These are phyloP conservation scores for Penicillium fuscoglaucum DNA, from an alignment of 2,329 filamentous ascomycete species.

Conservation along the genomic window DNA sequence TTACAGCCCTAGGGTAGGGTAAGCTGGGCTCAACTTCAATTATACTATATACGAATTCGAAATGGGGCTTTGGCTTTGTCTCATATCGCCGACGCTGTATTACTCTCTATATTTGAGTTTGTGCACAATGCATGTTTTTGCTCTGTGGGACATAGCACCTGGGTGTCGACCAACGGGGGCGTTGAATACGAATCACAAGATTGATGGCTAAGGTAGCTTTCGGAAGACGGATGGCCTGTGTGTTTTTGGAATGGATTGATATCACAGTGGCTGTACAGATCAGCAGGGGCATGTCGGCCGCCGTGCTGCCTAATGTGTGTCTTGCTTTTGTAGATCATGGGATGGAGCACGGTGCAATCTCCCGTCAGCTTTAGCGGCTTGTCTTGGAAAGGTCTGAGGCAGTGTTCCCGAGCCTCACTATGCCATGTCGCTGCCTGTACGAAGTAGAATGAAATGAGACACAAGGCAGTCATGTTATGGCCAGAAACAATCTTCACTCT, in stretches of 20 bases:
- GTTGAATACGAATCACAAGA: neutral
- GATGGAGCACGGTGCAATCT: neutral
- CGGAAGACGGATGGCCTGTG: neutral
- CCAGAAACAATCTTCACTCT: neutral
- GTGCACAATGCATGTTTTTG: neutral
- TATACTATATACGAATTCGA: neutral
- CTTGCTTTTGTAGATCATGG: slow-evolving; percentile 3
- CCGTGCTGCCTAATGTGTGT: neutral
- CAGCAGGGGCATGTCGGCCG: neutral
- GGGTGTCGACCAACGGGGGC: neutral
- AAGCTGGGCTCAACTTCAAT: neutral
- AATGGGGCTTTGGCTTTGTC: slow-evolving; percentile 1
- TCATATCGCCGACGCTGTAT: slow-evolving; percentile 4
- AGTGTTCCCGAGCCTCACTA: neutral
- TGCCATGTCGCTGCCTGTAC: neutral
- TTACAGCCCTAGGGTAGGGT: slow-evolving; percentile 8
- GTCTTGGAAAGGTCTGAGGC: neutral
- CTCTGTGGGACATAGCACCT: neutral
- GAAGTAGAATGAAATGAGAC: neutral
- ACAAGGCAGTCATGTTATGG: neutral
- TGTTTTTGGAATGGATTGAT: neutral
- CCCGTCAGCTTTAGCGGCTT: neutral
- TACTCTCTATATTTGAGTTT: slow-evolving; percentile 1
- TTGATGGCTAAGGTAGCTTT: neutral
- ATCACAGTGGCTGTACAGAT: slow-evolving; percentile 4